Conservation (phyloP, 1,284 basidiomycete genomes). For the Puccinia hordei region DNA sequence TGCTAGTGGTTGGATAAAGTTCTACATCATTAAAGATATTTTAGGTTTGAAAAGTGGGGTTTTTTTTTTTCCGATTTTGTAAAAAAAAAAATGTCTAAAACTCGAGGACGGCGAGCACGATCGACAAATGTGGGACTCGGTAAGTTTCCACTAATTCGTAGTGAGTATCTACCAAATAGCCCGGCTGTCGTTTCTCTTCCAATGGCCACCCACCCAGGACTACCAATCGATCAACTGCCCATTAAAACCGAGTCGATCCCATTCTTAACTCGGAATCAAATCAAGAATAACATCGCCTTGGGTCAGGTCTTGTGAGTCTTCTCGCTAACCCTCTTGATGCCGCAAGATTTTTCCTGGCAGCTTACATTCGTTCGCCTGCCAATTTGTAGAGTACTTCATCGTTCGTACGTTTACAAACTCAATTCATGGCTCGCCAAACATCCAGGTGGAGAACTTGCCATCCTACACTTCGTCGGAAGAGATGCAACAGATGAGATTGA, state of each 20-base stretch:
- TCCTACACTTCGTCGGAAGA: conserved; percentile 92
- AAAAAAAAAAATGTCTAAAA: too few species aligned
- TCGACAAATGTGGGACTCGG: too few species aligned
- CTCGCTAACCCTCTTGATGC: background rate
- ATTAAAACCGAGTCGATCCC: background rate
- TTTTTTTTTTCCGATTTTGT: too few species aligned
- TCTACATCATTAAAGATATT: too few species aligned
- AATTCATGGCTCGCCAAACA: conserved; percentile 79
- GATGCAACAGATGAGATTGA: conserved; percentile 93
- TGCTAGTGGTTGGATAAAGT: too few species aligned
- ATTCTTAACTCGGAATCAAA: conserved; percentile 39
- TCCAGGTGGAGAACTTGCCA: conserved; percentile 84
- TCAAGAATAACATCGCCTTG: conserved; percentile 34
- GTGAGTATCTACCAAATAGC: too few species aligned
- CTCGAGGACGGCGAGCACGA: too few species aligned
- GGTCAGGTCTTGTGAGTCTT: conserved; percentile 48
- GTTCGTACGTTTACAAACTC: conserved; percentile 76
- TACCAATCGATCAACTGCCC: background rate
- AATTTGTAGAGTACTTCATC: conserved; percentile 68
- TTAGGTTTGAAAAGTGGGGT: too few species aligned
- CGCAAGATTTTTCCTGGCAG: background rate
- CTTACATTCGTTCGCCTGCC: background rate
- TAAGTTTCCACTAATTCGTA: too few species aligned
- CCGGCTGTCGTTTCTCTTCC: background rate
- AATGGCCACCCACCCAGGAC: background rate